Evolutionary conservation across 2,329 filamentous ascomycete genomes (phyloP), one percentile per base, ranked within the genome.

Genomic region (Pestalotiopsis sp.): DNA sequence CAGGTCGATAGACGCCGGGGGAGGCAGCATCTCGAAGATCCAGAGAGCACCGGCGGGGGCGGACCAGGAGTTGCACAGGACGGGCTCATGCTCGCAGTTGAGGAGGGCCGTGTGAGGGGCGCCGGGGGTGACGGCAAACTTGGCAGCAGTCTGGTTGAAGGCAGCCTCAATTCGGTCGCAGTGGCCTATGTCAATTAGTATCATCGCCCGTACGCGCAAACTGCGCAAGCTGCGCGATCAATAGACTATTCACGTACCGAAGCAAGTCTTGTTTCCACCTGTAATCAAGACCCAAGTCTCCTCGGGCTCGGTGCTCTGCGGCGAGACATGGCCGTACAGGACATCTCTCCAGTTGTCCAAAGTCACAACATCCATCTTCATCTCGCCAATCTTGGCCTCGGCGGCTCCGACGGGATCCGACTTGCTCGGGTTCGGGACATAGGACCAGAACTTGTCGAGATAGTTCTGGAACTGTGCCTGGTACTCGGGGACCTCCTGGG

Each of bases 241-340:
- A 52, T 57, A n/a, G 64, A 65, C 9, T 23, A 9, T 14, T 58
- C 69, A 74, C 85, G 68, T 82, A 89, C 88, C 87, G 77, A 87
- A 91, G 83, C 93, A 95, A 39, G 92, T 94, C 83, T 90, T 91
- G 85, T 95, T 94, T 73, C 91, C 85, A 67, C 93, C 93, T 11
- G 90, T 92, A 73, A 93, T 82, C 73, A 92, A 85, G 70, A 95
- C 83, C 85, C 92, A 90, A 91, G 91, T 94, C 81, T 94, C 91
- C 80, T 92, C 91, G 4, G 92, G 91, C 7, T 81, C 85, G 12
- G 87, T 87, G 70, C 87, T 86, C 36, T 81, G 87, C 9, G 88
- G 80, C 70, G 88, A 83, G 68, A 92, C 88, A 38, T 89, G 87
- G 64, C 83, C 83, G 76, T 88, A 90, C 69, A 95, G 83, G 2